These are phyloP conservation scores for Aspergillus alliaceus DNA, from an alignment of 2,329 filamentous ascomycete species.

Conservation along the genomic window DNA sequence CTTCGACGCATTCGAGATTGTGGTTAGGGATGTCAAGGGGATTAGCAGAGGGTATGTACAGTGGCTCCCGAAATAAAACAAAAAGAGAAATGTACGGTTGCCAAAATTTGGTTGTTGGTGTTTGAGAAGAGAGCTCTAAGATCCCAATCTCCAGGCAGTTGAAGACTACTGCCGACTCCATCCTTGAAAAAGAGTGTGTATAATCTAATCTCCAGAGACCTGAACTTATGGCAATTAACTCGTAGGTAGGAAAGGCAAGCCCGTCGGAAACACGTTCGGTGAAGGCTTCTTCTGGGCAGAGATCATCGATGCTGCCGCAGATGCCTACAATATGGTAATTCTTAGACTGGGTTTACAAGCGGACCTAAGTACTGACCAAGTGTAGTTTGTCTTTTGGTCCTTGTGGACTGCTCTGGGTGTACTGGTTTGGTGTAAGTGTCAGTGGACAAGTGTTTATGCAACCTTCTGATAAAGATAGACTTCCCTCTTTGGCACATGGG, in stretches of 20 bases:
- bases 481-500: conserved; percentile 99
- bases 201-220: conserved; percentile 27
- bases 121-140: conserved; percentile 38
- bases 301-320: conserved; percentile 76
- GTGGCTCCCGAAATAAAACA: conserved; percentile 83
- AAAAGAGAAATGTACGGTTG: conserved; percentile 51
- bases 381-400: conserved; percentile 90
- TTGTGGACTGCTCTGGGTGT: conserved; percentile 86
- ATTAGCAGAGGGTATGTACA: conserved; percentile 97
- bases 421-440: conserved; percentile 82
- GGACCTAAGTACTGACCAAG: conserved; percentile 22
- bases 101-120: conserved; percentile 39
- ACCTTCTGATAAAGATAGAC: conserved; percentile 52
- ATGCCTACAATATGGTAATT: conserved; percentile 86
- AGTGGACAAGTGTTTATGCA: neutral
- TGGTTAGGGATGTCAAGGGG: conserved; percentile 85
- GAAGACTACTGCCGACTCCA: conserved; percentile 46
- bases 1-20: conserved; percentile 83
- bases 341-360: neutral
- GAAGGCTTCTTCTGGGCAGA: conserved; percentile 71
- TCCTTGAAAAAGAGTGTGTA: conserved; percentile 73
- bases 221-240: conserved; percentile 21
- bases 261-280: conserved; percentile 68
- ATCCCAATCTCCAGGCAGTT: conserved; percentile 47
- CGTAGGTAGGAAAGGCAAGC: conserved; percentile 68